These are phyloP conservation scores for Rubia peregrina DNA, from an alignment of 305 asterid genomes.

Conservation along the genomic window DNA sequence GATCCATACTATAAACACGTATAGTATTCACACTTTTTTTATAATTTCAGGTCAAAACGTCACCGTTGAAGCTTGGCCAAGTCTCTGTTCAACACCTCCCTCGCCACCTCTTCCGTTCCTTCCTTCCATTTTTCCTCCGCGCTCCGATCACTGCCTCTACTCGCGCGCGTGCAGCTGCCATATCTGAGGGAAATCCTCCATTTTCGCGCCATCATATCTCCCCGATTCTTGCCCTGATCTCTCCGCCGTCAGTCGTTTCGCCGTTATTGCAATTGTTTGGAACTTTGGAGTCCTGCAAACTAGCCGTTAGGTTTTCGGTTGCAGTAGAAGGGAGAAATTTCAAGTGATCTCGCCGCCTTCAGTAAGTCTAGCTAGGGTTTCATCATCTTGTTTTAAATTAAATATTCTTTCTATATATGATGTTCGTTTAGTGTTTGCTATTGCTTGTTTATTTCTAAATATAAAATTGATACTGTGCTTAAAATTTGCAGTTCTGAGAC, in stretches of 20 bases:
- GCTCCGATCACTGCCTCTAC: slow-evolving; percentile 1
- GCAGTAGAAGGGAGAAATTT: not conserved
- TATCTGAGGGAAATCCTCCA: not conserved
- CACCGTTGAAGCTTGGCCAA: slow-evolving; percentile 1
- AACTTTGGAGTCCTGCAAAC: not conserved
- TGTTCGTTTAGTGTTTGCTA: too few species aligned
- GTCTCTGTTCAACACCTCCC: slow-evolving; percentile 5
- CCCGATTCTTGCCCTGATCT: not conserved
- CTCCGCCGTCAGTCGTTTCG: not conserved
- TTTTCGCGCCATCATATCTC: not conserved
- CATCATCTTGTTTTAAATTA: too few species aligned
- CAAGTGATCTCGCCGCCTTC: not conserved
- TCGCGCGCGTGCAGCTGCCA: not conserved
- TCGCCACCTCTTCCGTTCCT: not conserved
- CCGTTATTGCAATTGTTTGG: not conserved
- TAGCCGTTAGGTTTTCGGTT: not conserved
- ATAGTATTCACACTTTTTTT: not conserved
- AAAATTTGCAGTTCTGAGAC: not conserved
- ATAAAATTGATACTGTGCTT: not conserved
- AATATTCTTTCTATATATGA: too few species aligned
- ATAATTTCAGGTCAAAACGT: not conserved
- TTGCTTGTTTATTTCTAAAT: not conserved
- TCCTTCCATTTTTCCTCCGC: not conserved
- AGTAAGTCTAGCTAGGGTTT: not conserved
- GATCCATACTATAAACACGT: not conserved